Percentiles rank a stretch among this genome's conserved stretches.
Evolutionary conservation across 805 yeast genomes (phyloP).

Genomic region (Candida loeiensis): DNA sequence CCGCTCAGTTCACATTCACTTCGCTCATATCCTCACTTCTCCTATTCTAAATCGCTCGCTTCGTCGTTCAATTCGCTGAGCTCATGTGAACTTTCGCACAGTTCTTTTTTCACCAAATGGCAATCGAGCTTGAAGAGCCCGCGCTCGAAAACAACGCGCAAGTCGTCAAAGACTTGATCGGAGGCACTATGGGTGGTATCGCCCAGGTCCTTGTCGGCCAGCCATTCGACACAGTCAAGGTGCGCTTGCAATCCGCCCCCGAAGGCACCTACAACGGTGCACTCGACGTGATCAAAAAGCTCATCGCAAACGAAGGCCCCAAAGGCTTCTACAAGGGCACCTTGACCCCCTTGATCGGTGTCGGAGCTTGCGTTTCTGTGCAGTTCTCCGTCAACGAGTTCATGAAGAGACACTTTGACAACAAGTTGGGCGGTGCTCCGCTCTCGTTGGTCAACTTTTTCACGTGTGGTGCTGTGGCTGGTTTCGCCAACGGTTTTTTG

Average conservation of each 20-base stretch:
- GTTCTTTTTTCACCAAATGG: slow-evolving; percentile 21
- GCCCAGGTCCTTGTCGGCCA: slow-evolving; percentile 96
- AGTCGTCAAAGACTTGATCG: slow-evolving; percentile 74
- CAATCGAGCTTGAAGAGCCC: slow-evolving; percentile 44
- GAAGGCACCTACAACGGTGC: slow-evolving; percentile 73
- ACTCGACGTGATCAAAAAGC: slow-evolving; percentile 67
- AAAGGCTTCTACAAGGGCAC: slow-evolving; percentile 45
- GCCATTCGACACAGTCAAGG: slow-evolving; percentile 94
- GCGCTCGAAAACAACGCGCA: slow-evolving; percentile 33
- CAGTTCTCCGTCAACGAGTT: slow-evolving; percentile 94
- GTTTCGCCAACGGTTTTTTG: slow-evolving; percentile 80
- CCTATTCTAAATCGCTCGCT: no score
- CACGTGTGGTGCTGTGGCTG: slow-evolving; percentile 85
- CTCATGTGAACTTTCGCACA: neutral
- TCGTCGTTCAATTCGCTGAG: no score
- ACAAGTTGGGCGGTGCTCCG: slow-evolving; percentile 41
- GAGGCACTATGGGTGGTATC: slow-evolving; percentile 94
- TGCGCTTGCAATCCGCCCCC: slow-evolving; percentile 83
- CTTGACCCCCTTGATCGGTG: slow-evolving; percentile 44
- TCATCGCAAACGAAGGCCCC: slow-evolving; percentile 48
- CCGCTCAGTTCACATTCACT: no score
- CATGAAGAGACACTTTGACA: slow-evolving; percentile 76
- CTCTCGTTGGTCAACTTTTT: slow-evolving; percentile 67
- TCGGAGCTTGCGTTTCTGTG: slow-evolving; percentile 96
- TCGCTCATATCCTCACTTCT: no score